Base-by-base conservation (phyloP, 495 filamentous ascomycete species). In the Penicilliopsis zonata region DNA sequence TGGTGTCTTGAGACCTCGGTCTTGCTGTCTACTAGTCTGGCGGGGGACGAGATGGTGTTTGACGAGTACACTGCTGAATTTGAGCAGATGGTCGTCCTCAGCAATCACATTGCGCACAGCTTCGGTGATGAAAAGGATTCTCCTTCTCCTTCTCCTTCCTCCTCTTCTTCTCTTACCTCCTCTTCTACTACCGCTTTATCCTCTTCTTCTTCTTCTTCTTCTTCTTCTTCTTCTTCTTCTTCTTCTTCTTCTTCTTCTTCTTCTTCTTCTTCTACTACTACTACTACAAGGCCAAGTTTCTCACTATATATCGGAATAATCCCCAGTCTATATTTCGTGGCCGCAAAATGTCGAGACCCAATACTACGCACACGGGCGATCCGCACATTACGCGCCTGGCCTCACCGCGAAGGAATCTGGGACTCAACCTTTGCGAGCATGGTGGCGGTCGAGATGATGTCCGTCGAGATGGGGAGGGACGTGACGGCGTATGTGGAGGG, bases 341-440 rank as follows among this genome's bases (percentile, higher is more conserved):
- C 69, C 5, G 71, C 66, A 9, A 67, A 66, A 37, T 80, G 74
- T 44, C 67, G 74, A 9, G 65, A 80, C 36, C 57, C 66, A 1
- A 27, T 46, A 0, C 61, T 72, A 28, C 57, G 76, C 9, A 54
- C 67, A 3, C 60, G 65, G 34, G 76, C 76, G 4, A 70, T 80
- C 26, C 49, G 56, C 31, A 43, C 78, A 7, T 52, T 80, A 18
- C 51, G 56, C 22, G 60, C 58, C 14, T 59, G 63, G 27, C 63
- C 66, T 3, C 53, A 74, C 19, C 60, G 74, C 40, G 77, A 80
- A 52, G 75, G 70, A 12, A 65, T 79, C 41, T 79, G 68, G 21
- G 21, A 23, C n/a, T 23, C 21, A 6, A 23, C 6, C n/a, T n/a
- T 23, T 6, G 21, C 21, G 21, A n/a, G 6, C 6, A n/a, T 6